phyloP scores from a whole-genome alignment of 2,329 filamentous ascomycete genomes.

The Neonectria coccinea region DNA sequence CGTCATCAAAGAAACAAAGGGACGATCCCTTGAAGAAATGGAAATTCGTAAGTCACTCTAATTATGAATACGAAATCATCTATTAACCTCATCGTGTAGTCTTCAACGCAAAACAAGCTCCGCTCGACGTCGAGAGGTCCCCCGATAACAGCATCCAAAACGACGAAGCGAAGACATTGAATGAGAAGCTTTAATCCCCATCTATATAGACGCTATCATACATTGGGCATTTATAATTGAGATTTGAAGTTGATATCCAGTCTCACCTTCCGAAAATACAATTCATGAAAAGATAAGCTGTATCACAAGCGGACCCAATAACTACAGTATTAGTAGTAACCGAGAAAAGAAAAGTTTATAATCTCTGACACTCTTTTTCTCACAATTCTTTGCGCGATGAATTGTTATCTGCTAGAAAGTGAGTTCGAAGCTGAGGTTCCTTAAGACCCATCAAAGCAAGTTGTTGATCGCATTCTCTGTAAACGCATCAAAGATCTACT shows the following conservation, averaged over 20 bases:
- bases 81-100: slow-evolving; percentile 26
- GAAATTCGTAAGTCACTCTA: slow-evolving; percentile 34
- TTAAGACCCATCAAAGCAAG: too few relatives aligned
- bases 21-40: slow-evolving; percentile 44
- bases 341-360: neutral
- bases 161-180: slow-evolving; percentile 18
- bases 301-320: neutral
- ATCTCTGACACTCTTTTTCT: too few relatives aligned
- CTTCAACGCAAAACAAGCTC: slow-evolving; percentile 37
- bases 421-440: too few relatives aligned
- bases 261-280: neutral
- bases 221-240: neutral
- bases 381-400: too few relatives aligned
- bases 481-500: too few relatives aligned
- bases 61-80: neutral
- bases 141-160: slow-evolving; percentile 19
- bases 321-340: neutral
- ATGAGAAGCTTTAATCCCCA: slow-evolving; percentile 3
- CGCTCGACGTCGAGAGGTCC: slow-evolving; percentile 28
- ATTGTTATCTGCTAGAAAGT: too few relatives aligned
- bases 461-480: too few relatives aligned
- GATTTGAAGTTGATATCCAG: neutral
- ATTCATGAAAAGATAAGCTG: neutral
- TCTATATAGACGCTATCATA: neutral
- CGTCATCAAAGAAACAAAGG: slow-evolving; percentile 54